Base-by-base conservation (phyloP, 2,329 filamentous ascomycete genomes). In the Rutstroemia sp. region DNA sequence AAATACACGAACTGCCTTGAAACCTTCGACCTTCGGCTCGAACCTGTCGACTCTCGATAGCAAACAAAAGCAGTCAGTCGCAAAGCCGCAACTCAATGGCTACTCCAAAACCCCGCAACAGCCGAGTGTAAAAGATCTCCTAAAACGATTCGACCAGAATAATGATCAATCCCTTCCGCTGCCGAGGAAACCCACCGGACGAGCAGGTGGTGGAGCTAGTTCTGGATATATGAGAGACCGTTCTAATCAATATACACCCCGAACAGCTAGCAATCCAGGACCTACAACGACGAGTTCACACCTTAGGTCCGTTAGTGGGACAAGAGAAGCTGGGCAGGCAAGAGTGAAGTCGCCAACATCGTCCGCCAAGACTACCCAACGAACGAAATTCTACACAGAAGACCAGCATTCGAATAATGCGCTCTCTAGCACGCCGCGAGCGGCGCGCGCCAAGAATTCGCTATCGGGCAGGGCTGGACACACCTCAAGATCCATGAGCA, bases 91-190 rank as follows among this genome's bases (percentile, higher is more conserved):
- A 9, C 51, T 63, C 27, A 68, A 67, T 53, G 65, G 62, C 30
- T 57, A 58, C 21, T 41, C 60, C 1, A 63, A 60, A 23, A 44
- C 61, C 30, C 12, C 41, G 34, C 58, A 59, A 19, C 62, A 66
- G 51, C 77, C 83, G n/a, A 92, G 86, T 58, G 87, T 94, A 63
- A 89, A 86, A 72, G 88, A 94, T 67, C 76, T 94, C 60, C 84
- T 88, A 65, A 89, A 86, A 71, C 84, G 81, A 54, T 94, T 92
- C 72, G 88, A 92, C 70, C 82, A 85, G 67, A 83, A 78, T 63
- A 74, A 64, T 54, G 63, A 64, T 27, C 37, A 75, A 66, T 38
- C 74, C 74, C 58, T 64, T 73, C 49, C 72, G 70, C 23, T 75
- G 8, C 48, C 52, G 23, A 63, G 58, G 25, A 64, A 63, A 44